Percentiles rank a stretch among this genome's conserved stretches.
Conservation (phyloP, 371 early-diverging fungal species). For the Mucor lusitanicus region DNA sequence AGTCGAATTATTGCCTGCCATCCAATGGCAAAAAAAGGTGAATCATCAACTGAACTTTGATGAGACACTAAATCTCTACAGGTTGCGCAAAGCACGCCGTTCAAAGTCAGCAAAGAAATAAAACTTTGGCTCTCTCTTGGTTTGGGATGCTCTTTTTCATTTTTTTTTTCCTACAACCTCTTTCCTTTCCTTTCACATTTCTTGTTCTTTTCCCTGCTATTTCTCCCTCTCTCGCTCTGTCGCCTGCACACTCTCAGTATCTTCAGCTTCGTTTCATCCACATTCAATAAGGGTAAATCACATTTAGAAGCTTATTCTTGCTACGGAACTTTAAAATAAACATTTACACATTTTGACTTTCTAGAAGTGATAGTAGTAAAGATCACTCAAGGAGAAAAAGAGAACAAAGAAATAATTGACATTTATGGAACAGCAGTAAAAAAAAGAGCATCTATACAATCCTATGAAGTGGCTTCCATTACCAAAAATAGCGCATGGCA, state of each 20-base stretch:
- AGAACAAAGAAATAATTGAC: neutral
- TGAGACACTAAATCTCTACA: constrained; percentile 49
- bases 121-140: neutral
- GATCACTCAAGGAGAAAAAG: neutral
- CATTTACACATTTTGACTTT: neutral
- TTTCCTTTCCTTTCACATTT: constrained; percentile 4
- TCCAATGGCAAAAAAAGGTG: constrained; percentile 46
- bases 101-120: constrained; percentile 17
- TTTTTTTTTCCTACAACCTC: constrained; percentile 3
- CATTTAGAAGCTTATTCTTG: neutral
- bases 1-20: constrained; percentile 43
- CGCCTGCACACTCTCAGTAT: neutral
- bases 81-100: constrained; percentile 29
- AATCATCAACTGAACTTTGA: constrained; percentile 39
- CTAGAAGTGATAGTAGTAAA: neutral
- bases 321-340: neutral
- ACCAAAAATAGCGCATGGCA: constrained; percentile 54
- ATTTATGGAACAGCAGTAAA: constrained; percentile 1
- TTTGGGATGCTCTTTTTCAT: neutral
- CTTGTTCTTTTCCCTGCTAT: neutral
- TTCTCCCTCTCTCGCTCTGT: neutral
- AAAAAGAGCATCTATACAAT: no score
- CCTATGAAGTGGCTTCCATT: constrained; percentile 55
- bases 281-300: neutral
- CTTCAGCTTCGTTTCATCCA: neutral